Evolutionary conservation across 2,329 filamentous ascomycete species (phyloP).

Genomic region (Penicillium sp.): DNA sequence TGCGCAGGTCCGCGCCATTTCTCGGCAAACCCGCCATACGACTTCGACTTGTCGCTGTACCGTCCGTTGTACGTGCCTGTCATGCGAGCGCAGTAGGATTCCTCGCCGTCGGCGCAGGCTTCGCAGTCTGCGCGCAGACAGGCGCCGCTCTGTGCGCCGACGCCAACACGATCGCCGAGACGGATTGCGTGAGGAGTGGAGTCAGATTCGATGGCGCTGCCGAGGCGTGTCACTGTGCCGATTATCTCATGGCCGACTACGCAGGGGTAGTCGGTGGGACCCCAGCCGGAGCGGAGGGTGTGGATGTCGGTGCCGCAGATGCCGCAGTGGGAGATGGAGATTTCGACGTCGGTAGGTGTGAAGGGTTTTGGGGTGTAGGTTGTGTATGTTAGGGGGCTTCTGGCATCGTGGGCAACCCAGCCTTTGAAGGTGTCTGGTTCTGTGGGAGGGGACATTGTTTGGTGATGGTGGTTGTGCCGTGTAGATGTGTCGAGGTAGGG

Average conservation of each 20-base stretch:
- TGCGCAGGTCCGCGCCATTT: slow-evolving; percentile 56
- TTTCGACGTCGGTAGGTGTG: slow-evolving; percentile 65
- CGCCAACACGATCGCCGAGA: slow-evolving; percentile 63
- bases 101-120: slow-evolving; percentile 39
- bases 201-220: slow-evolving; percentile 37
- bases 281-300: slow-evolving; percentile 55
- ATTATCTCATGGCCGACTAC: slow-evolving; percentile 67
- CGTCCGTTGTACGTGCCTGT: slow-evolving; percentile 41
- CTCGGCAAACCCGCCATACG: slow-evolving; percentile 57
- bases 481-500: slow-evolving; percentile 1
- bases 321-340: slow-evolving; percentile 65
- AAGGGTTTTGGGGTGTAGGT: slow-evolving; percentile 44
- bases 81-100: slow-evolving; percentile 43
- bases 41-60: slow-evolving; percentile 36
- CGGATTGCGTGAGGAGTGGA: slow-evolving; percentile 43
- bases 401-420: slow-evolving; percentile 42
- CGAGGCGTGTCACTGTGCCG: slow-evolving; percentile 58
- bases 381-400: slow-evolving; percentile 33
- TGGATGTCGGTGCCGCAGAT: slow-evolving; percentile 66
- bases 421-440: slow-evolving; percentile 37
- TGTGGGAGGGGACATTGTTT: slow-evolving; percentile 1
- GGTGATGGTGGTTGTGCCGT: not conserved
- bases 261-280: slow-evolving; percentile 45
- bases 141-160: slow-evolving; percentile 60
- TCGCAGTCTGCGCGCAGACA: slow-evolving; percentile 51